Conservation (phyloP, 352 stramenopile species). For the Phytophthora tubulina region DNA sequence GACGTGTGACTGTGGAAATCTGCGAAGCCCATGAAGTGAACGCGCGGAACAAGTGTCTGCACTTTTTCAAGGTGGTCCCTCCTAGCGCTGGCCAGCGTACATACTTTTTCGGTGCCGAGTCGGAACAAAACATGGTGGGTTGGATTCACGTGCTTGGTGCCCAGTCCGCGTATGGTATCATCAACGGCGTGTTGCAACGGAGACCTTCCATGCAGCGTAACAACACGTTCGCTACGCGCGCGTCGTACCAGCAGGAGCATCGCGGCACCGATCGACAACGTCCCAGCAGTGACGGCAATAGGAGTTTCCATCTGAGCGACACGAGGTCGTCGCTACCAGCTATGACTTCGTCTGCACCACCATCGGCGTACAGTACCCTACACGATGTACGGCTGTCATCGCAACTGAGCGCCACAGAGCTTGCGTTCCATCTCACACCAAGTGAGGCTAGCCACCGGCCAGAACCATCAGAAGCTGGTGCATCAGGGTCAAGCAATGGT, state of each 20-base stretch:
- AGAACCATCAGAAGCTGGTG: slow-evolving; percentile 17
- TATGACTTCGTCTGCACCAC: slow-evolving; percentile 31
- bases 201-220: slow-evolving; percentile 31
- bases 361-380: slow-evolving; percentile 21
- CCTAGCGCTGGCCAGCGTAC: slow-evolving; percentile 63
- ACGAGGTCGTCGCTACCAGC: slow-evolving; percentile 33
- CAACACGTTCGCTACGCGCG: slow-evolving; percentile 41
- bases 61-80: slow-evolving; percentile 81
- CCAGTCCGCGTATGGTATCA: slow-evolving; percentile 58
- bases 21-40: slow-evolving; percentile 70
- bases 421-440: slow-evolving; percentile 37
- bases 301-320: slow-evolving; percentile 25
- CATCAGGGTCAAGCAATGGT: slow-evolving; percentile 1
- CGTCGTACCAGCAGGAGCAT: slow-evolving; percentile 40
- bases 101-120: slow-evolving; percentile 81
- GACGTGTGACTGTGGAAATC: slow-evolving; percentile 63
- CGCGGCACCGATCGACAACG: slow-evolving; percentile 18
- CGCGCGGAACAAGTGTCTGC: slow-evolving; percentile 60
- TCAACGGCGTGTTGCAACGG: slow-evolving; percentile 27
- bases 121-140: slow-evolving; percentile 69
- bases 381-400: slow-evolving; percentile 30
- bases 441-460: slow-evolving; percentile 24
- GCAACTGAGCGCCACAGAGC: slow-evolving; percentile 36
- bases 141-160: slow-evolving; percentile 73
- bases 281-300: slow-evolving; percentile 26